Base-by-base conservation (phyloP, 140 eudicot genomes). In the Flaveria floridana region DNA sequence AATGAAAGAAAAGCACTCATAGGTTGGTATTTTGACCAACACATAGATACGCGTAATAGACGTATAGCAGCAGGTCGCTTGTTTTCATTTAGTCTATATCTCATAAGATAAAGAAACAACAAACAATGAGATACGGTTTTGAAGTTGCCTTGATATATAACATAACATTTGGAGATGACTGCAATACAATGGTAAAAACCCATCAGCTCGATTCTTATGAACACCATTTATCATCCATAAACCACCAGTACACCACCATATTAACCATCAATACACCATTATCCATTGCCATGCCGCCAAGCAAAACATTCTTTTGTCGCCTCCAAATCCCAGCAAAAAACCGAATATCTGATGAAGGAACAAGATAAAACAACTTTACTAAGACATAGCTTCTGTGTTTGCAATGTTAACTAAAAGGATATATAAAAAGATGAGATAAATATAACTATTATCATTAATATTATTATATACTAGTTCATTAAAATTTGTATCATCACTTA, bases 331-430 rank as follows among this genome's bases (percentile, higher is more conserved):
- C 21, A 52, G 13, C 13, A 55, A 55, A 19, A 55, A 55, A 55
- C 62, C 9, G 11, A 51, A 16, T n/a, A n/a, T 52, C 21, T 55
- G 3, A 2, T 48, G 55, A 55, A 55, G 28, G 14, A 55, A 55
- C 13, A 55, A 18, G 13, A 55, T 55, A 19, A 52, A 52, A 16
- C 21, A n/a, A n/a, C 23, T n/a, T 52, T 52, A 14, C 19, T 52
- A n/a, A 52, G n/a, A n/a, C 3, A 7, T 19, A 55, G 28, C 9
- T 7, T 7, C 18, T 6, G 21, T 4, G 58, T 52, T 52, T 52
- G 58, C 58, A 52, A 52, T 52, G 58, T 52, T n/a, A n/a, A 52
- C 23, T 52, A 52, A 52, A 52, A 52, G 7, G 58, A 52, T 52
- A 52, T 52, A n/a, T 52, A 16, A 52, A 8, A 52, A 3, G 58